Evolutionary conservation across 345 rosid genomes (phyloP).

Genomic region (Gossypium anomalum): DNA sequence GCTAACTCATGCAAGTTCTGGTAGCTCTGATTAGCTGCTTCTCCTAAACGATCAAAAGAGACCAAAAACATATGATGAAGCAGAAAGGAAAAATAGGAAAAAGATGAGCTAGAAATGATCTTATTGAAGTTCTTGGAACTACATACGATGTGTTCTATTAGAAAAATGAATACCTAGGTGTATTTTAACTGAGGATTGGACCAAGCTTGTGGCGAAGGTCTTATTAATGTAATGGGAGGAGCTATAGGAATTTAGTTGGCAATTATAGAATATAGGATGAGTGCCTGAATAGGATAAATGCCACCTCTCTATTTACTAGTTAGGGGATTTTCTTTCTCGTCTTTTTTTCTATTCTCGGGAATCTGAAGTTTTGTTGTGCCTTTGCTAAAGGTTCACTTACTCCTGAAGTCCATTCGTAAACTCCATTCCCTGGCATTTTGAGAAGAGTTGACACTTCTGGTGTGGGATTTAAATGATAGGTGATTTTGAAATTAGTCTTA

Average conservation of each 20-base stretch:
- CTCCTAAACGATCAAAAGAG: background rate
- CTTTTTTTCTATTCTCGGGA: background rate
- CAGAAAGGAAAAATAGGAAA: conserved; percentile 4
- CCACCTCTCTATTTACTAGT: background rate
- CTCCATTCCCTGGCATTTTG: background rate
- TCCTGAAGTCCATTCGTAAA: background rate
- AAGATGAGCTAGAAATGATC: background rate
- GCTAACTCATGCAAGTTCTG: background rate
- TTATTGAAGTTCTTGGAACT: background rate
- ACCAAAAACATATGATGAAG: background rate
- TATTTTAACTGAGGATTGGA: background rate
- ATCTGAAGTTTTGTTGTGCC: background rate
- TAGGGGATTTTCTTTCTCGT: background rate
- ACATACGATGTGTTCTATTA: background rate
- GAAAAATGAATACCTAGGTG: background rate
- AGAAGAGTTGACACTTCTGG: background rate
- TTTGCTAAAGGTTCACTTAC: background rate
- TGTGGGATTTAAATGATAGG: background rate
- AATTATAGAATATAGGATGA: background rate
- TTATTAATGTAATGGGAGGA: background rate
- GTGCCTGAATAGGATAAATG: background rate
- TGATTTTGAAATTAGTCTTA: background rate
- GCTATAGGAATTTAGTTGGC: background rate
- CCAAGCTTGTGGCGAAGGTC: background rate
- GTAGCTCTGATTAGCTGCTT: background rate